phyloP scores from a whole-genome alignment of 352 stramenopile species.

The Globisporangium irregulare region DNA sequence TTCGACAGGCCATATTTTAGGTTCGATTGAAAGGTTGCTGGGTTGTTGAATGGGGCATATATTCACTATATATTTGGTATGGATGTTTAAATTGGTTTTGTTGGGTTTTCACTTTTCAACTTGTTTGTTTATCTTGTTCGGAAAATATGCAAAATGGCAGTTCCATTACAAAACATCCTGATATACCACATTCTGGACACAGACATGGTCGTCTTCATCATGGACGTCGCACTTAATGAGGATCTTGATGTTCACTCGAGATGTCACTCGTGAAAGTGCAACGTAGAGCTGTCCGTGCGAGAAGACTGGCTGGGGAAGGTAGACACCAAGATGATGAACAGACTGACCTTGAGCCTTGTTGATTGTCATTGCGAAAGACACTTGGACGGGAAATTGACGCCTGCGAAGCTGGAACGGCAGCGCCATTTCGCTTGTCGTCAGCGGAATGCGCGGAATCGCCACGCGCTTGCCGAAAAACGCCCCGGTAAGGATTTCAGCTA shows the following conservation, averaged over 20 bases:
- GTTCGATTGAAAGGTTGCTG: too few relatives aligned
- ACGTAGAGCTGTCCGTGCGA: slow-evolving; percentile 33
- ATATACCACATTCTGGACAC: slow-evolving; percentile 20
- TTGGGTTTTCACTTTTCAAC: too few relatives aligned
- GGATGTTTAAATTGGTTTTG: too few relatives aligned
- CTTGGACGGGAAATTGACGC: slow-evolving; percentile 31
- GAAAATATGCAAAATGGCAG: not conserved
- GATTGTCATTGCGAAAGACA: slow-evolving; percentile 35
- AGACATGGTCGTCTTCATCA: slow-evolving; percentile 15
- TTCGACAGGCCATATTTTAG: too few relatives aligned
- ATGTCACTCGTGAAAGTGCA: slow-evolving; percentile 22
- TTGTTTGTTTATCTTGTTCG: too few relatives aligned
- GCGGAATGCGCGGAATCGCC: slow-evolving; percentile 24
- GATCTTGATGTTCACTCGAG: slow-evolving; percentile 20
- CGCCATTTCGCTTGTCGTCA: slow-evolving; percentile 11
- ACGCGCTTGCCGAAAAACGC: slow-evolving; percentile 17
- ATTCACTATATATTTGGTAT: too few relatives aligned
- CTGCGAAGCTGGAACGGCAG: slow-evolving; percentile 25
- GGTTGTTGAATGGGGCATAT: too few relatives aligned
- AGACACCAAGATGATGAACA: slow-evolving; percentile 28
- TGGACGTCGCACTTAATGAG: slow-evolving; percentile 11
- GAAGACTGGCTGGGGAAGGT: slow-evolving; percentile 24
- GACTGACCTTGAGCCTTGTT: slow-evolving; percentile 41
- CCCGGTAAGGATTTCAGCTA: slow-evolving; percentile 28
- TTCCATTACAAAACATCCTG: not conserved